phyloP scores from a whole-genome alignment of 1,284 basidiomycete species.

The Ceratobasidium sp. region DNA sequence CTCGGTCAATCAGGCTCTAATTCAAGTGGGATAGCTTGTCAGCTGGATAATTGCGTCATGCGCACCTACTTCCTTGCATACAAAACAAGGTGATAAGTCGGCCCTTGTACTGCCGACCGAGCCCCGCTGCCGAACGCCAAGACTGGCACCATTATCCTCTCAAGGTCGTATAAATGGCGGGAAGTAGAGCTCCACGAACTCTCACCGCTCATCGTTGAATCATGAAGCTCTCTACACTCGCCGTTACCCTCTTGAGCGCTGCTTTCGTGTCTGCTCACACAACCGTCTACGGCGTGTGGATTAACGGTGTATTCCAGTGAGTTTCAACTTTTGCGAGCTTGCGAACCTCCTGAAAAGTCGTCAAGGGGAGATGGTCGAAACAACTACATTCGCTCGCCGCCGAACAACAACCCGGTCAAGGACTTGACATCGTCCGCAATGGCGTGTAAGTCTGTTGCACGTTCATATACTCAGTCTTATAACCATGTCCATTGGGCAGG shows the following conservation, averaged over 20 bases:
- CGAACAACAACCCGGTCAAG: slow-evolving; percentile 41
- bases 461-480: background rate
- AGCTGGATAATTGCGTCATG: slow-evolving; percentile 4
- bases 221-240: slow-evolving; percentile 24
- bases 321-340: background rate
- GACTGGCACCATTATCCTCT: background rate
- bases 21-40: background rate
- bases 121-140: background rate
- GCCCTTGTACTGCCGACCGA: background rate
- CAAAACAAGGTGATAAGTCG: slow-evolving; percentile 16
- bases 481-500: background rate
- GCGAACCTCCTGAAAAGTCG: background rate
- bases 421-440: slow-evolving; percentile 37
- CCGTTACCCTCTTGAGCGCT: slow-evolving; percentile 25
- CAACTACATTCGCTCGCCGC: slow-evolving; percentile 40
- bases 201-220: background rate
- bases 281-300: slow-evolving; percentile 38
- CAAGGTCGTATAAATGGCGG: background rate
- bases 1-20: background rate
- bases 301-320: slow-evolving; percentile 41
- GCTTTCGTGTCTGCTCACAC: slow-evolving; percentile 30
- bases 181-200: background rate
- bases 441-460: slow-evolving; percentile 26
- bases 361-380: slow-evolving; percentile 37
- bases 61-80: background rate